Conservation (phyloP, 495 filamentous ascomycete genomes). For the Penicillium salamii region DNA sequence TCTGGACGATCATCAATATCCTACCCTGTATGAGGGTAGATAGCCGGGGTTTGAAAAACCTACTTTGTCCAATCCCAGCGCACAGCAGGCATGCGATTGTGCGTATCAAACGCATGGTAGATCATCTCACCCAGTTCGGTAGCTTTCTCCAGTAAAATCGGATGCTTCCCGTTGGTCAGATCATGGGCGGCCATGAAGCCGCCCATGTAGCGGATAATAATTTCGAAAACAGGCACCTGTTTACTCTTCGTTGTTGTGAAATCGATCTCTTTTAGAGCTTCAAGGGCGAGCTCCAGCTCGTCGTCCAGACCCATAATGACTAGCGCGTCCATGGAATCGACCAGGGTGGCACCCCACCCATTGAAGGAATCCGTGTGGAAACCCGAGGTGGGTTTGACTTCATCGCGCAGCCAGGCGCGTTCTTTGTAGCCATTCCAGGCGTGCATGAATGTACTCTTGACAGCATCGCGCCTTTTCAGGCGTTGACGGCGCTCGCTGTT, state of each 20-base stretch:
- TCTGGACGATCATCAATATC: slow-evolving; percentile 20
- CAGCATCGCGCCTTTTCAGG: slow-evolving; percentile 49
- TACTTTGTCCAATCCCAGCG: slow-evolving; percentile 50
- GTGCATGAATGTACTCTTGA: slow-evolving; percentile 65
- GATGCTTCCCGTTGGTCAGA: slow-evolving; percentile 62
- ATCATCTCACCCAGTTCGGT: slow-evolving; percentile 82
- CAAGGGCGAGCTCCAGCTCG: slow-evolving; percentile 58
- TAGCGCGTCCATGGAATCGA: slow-evolving; percentile 61
- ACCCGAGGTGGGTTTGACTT: slow-evolving; percentile 65
- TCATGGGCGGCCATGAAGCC: slow-evolving; percentile 83
- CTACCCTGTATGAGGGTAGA: neutral
- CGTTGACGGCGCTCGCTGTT: slow-evolving; percentile 31
- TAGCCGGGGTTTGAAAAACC: neutral
- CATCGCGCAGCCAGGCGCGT: slow-evolving; percentile 78
- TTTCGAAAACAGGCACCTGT: slow-evolving; percentile 80
- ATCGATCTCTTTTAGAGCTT: slow-evolving; percentile 52
- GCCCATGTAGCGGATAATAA: slow-evolving; percentile 82
- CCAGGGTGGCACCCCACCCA: slow-evolving; percentile 59
- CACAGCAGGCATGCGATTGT: slow-evolving; percentile 84
- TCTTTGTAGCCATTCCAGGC: slow-evolving; percentile 75
- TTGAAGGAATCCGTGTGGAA: slow-evolving; percentile 52
- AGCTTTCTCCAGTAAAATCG: slow-evolving; percentile 77
- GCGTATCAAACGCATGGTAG: slow-evolving; percentile 91
- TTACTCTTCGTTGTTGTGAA: slow-evolving; percentile 47
- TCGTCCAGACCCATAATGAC: slow-evolving; percentile 60